Evolutionary conservation across 495 filamentous ascomycete genomes (phyloP).

Genomic region (Chlorociboria aeruginascens): DNA sequence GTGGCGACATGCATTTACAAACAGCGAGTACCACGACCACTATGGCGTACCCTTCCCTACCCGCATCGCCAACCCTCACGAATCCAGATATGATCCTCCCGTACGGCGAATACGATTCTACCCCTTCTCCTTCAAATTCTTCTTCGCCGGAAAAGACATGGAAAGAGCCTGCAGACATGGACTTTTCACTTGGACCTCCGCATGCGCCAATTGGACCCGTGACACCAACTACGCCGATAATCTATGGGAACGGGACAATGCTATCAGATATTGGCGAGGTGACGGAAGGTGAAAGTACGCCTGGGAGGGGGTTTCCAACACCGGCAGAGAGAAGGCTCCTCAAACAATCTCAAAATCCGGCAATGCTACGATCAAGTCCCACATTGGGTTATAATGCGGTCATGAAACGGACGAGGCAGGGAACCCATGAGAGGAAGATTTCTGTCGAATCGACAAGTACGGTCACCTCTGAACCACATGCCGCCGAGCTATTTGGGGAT

Average conservation of each 20-base stretch:
- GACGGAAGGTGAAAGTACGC: slow-evolving; percentile 44
- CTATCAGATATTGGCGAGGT: slow-evolving; percentile 67
- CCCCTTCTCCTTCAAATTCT: slow-evolving; percentile 23
- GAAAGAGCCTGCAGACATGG: slow-evolving; percentile 9
- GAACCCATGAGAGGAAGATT: slow-evolving; percentile 13
- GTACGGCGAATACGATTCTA: slow-evolving; percentile 44
- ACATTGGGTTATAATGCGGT: slow-evolving; percentile 26
- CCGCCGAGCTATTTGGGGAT: slow-evolving; percentile 33
- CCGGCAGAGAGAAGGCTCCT: slow-evolving; percentile 16
- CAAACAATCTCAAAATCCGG: slow-evolving; percentile 11
- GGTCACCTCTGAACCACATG: slow-evolving; percentile 31
- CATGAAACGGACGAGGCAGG: slow-evolving; percentile 29
- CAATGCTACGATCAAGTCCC: slow-evolving; percentile 24
- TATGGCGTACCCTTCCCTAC: slow-evolving; percentile 27
- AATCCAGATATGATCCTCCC: slow-evolving; percentile 93
- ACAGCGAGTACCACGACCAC: slow-evolving; percentile 18
- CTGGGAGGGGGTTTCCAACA: slow-evolving; percentile 19
- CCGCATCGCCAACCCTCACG: slow-evolving; percentile 74
- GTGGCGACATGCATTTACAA: slow-evolving; percentile 16
- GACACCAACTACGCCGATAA: slow-evolving; percentile 45
- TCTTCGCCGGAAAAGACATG: slow-evolving; percentile 9
- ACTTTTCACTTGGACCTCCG: slow-evolving; percentile 19
- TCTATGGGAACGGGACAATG: slow-evolving; percentile 49
- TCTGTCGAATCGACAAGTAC: slow-evolving; percentile 34
- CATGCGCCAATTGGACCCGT: slow-evolving; percentile 33